Evolutionary conservation across 192 early-diverging fungal genomes (phyloP).

Genomic region (Cetraspora pellucida): DNA sequence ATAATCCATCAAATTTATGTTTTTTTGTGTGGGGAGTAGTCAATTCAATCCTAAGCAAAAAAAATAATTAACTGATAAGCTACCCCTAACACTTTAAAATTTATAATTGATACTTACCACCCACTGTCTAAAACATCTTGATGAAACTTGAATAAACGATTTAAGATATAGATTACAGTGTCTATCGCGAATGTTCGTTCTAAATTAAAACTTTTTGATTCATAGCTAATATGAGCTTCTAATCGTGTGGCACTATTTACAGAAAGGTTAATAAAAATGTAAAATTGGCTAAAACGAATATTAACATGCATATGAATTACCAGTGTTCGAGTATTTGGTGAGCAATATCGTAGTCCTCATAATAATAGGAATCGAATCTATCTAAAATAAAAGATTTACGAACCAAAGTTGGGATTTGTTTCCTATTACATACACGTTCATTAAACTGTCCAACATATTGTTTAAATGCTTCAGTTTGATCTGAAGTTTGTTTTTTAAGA

Average conservation of each 20-base stretch:
- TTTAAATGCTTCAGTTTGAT: slow-evolving; percentile 23
- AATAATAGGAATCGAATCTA: slow-evolving; percentile 25
- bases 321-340: slow-evolving; percentile 16
- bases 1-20: slow-evolving; percentile 24
- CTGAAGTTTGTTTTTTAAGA: slow-evolving; percentile 22
- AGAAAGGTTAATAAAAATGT: slow-evolving; percentile 25
- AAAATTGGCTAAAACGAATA: slow-evolving; percentile 22
- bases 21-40: slow-evolving; percentile 14
- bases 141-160: slow-evolving; percentile 22
- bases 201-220: slow-evolving; percentile 6
- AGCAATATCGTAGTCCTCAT: slow-evolving; percentile 22
- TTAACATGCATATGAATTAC: slow-evolving; percentile 28
- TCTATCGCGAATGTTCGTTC: slow-evolving; percentile 13
- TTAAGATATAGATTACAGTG: slow-evolving; percentile 33
- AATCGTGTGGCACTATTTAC: slow-evolving; percentile 24
- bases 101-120: slow-evolving; percentile 23
- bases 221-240: slow-evolving; percentile 29
- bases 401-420: slow-evolving; percentile 29
- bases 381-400: slow-evolving; percentile 24
- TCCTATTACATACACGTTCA: slow-evolving; percentile 24
- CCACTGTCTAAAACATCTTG: slow-evolving; percentile 20
- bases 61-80: slow-evolving; percentile 18
- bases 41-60: slow-evolving; percentile 24
- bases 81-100: slow-evolving; percentile 9
- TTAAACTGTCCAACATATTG: slow-evolving; percentile 29